These are phyloP conservation scores for Musa beccarii DNA, from an alignment of 176 grass and related monocot species.

Conservation along the genomic window DNA sequence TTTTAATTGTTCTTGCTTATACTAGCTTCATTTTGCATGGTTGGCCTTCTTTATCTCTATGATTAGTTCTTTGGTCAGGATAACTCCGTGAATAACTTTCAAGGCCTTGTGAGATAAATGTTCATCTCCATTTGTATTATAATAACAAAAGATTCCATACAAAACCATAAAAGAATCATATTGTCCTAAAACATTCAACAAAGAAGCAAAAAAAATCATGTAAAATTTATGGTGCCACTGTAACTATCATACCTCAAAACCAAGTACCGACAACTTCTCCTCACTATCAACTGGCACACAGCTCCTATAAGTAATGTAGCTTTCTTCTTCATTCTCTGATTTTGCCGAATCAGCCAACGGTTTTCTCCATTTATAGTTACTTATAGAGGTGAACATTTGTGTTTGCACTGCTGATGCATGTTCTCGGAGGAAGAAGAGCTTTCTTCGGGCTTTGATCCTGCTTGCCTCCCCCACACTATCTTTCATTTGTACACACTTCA, in stretches of 20 bases:
- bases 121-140: background rate
- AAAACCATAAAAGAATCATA: background rate
- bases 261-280: slow-evolving; percentile 78
- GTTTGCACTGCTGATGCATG: background rate
- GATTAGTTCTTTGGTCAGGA: too few relatives aligned
- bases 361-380: slow-evolving; percentile 40
- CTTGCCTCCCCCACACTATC: slow-evolving; percentile 38
- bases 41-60: background rate
- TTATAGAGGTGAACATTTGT: slow-evolving; percentile 15
- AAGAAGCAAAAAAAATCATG: background rate
- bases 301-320: slow-evolving; percentile 83
- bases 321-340: slow-evolving; percentile 23
- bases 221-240: background rate
- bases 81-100: too few relatives aligned
- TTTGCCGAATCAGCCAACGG: slow-evolving; percentile 47
- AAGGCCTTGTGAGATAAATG: too few relatives aligned
- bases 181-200: background rate
- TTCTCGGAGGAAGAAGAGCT: slow-evolving; percentile 7
- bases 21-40: background rate
- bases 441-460: slow-evolving; percentile 35
- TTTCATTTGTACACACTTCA: slow-evolving; percentile 66
- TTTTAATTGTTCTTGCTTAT: background rate
- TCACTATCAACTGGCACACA: slow-evolving; percentile 65
- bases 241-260: slow-evolving; percentile 75
- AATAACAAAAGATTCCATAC: background rate